These are phyloP conservation scores for Blastomyces gilchristii DNA, from an alignment of 2,329 filamentous ascomycete genomes.

Conservation along the genomic window DNA sequence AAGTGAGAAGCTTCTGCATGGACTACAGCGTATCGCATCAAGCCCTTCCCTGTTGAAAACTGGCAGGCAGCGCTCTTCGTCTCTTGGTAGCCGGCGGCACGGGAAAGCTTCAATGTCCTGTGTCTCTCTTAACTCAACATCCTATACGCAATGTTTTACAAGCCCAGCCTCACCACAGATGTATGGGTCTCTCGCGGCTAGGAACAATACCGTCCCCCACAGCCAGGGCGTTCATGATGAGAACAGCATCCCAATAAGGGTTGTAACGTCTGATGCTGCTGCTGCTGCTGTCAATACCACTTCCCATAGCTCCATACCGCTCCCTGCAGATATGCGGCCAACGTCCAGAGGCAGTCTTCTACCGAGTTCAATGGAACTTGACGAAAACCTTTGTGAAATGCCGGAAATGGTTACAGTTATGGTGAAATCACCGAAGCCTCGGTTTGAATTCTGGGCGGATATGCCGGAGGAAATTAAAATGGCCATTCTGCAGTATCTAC, in stretches of 20 bases:
- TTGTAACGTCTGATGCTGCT: slow-evolving; percentile 42
- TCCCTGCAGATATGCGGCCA: slow-evolving; percentile 54
- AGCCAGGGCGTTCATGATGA: slow-evolving; percentile 41
- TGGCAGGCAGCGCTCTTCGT: slow-evolving; percentile 53
- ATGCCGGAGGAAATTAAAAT: slow-evolving; percentile 77
- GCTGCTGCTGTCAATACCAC: slow-evolving; percentile 28
- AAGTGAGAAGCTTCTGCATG: slow-evolving; percentile 58
- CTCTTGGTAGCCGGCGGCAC: slow-evolving; percentile 49
- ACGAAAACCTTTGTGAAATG: slow-evolving; percentile 18
- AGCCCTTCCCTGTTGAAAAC: slow-evolving; percentile 59
- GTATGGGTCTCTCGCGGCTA: slow-evolving; percentile 44
- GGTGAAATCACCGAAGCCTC: slow-evolving; percentile 21
- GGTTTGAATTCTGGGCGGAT: slow-evolving; percentile 61
- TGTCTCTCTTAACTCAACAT: slow-evolving; percentile 48
- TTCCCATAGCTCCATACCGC: slow-evolving; percentile 44
- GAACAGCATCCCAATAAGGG: slow-evolving; percentile 46
- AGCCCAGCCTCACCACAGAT: slow-evolving; percentile 47
- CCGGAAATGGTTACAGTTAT: background rate
- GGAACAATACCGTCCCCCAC: slow-evolving; percentile 39
- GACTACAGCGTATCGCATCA: slow-evolving; percentile 72
- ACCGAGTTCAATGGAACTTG: slow-evolving; percentile 17
- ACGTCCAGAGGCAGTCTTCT: slow-evolving; percentile 24
- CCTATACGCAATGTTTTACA: slow-evolving; percentile 45
- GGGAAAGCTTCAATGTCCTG: slow-evolving; percentile 56
- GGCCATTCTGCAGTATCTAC: slow-evolving; percentile 63